These are phyloP conservation scores for Mycena alexandri DNA, from an alignment of 768 basidiomycete genomes.

Conservation along the genomic window DNA sequence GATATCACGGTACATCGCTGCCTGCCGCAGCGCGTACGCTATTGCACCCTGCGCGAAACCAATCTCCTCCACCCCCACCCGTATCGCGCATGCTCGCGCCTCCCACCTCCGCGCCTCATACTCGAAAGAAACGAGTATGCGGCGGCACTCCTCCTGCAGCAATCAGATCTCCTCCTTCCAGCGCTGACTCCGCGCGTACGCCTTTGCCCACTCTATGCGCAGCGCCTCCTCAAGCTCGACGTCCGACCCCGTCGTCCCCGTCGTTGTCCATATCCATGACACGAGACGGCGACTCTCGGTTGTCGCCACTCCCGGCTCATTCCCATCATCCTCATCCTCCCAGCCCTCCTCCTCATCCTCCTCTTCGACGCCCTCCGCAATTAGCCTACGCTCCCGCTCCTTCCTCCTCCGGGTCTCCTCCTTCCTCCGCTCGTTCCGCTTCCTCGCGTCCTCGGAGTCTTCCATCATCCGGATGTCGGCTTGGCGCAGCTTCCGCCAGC, in stretches of 20 bases:
- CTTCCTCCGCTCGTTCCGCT: too few species aligned
- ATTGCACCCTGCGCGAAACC: background rate
- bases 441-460: too few species aligned
- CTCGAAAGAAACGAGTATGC: background rate
- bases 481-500: background rate
- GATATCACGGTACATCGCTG: slow-evolving; percentile 3
- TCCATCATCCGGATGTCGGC: too few species aligned
- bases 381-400: background rate
- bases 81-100: background rate
- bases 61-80: background rate
- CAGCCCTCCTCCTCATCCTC: background rate
- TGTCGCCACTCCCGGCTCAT: too few species aligned
- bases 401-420: background rate
- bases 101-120: slow-evolving; percentile 14
- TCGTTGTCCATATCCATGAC: slow-evolving; percentile 12
- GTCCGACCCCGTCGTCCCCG: slow-evolving; percentile 5
- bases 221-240: slow-evolving; percentile 17
- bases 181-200: background rate
- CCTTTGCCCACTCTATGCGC: slow-evolving; percentile 21
- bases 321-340: too few species aligned
- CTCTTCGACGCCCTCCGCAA: background rate
- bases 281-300: background rate
- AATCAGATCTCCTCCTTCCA: slow-evolving; percentile 4
- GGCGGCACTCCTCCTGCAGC: background rate
- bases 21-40: slow-evolving; percentile 15